Evolutionary conservation across 2,329 filamentous ascomycete species (phyloP).

Genomic region (Coniella vitis): DNA sequence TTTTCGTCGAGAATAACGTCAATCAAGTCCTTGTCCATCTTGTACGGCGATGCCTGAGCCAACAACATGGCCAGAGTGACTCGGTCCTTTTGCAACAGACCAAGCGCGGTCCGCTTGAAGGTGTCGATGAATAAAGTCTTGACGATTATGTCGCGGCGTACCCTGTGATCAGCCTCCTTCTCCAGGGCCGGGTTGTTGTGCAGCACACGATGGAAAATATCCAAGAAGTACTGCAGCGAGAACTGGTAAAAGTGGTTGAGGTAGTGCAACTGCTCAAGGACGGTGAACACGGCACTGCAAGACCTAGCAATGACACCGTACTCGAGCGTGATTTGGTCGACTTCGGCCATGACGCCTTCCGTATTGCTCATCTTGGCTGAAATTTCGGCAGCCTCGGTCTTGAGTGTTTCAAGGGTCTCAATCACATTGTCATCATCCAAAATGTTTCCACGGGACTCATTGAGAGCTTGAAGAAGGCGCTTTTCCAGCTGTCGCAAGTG

Average conservation of each 20-base stretch:
- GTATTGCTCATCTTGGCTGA: slow-evolving; percentile 94
- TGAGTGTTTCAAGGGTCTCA: slow-evolving; percentile 92
- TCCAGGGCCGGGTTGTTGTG: slow-evolving; percentile 69
- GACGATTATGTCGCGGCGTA: slow-evolving; percentile 82
- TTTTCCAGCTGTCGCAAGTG: slow-evolving; percentile 94
- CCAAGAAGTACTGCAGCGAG: slow-evolving; percentile 94
- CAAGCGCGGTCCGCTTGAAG: slow-evolving; percentile 88
- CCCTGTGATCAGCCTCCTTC: slow-evolving; percentile 65
- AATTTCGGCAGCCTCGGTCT: slow-evolving; percentile 95
- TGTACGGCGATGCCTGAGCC: slow-evolving; percentile 90
- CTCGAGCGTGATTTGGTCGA: slow-evolving; percentile 89
- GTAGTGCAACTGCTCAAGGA: slow-evolving; percentile 94
- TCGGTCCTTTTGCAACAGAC: slow-evolving; percentile 86
- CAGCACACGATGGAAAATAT: slow-evolving; percentile 93
- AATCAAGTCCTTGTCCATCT: slow-evolving; percentile 86
- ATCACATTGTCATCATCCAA: slow-evolving; percentile 98
- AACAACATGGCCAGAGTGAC: slow-evolving; percentile 93
- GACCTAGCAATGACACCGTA: slow-evolving; percentile 91
- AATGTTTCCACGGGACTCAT: slow-evolving; percentile 96
- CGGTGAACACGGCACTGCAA: slow-evolving; percentile 95
- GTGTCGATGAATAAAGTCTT: slow-evolving; percentile 85
- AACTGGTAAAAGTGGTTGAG: slow-evolving; percentile 99
- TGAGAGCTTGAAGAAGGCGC: slow-evolving; percentile 85
- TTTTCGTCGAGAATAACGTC: slow-evolving; percentile 78
- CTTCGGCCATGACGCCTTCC: slow-evolving; percentile 95